Base-by-base conservation (phyloP, 257 asterid species). In the Cynanchum wilfordii region DNA sequence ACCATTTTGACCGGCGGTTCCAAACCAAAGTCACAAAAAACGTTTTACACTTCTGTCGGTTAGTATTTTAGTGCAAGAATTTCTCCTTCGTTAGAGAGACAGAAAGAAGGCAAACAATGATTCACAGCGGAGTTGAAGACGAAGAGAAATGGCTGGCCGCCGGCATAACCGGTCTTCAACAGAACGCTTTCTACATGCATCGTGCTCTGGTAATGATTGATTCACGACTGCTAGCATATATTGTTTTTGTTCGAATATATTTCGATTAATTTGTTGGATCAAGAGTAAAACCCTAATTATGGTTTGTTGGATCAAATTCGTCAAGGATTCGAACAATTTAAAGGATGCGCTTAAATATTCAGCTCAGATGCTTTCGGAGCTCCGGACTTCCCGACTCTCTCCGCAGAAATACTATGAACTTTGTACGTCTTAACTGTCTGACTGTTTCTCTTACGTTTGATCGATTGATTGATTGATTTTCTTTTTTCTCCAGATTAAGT, bases 331-430 rank as follows among this genome's bases (percentile, higher is more conserved):
- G 24, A 91, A 85, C 82, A 92, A 95, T 92, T 77, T 95, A 80
- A 92, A 92, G 87, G 99, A 95, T 57, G 98, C 97, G 59, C 89
- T 95, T 75, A 95, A 91, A 81, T 95, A 85, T 78, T 95, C 99
- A 0, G 98, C 99, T 70, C 99, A 92, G 95, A 92, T 95, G 99
- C 93, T 95, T 12, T 92, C 98, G 69, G 99, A 95, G 87, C 99
- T 95, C 60, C 95, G 99, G 75, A 95, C 99, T 75, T 92, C 98
- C 49, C 90, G 90, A 79, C 96, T 95, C 75, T 92, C 99, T 73
- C 99, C 99, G 67, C 99, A 94, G 87, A 94, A 94, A 83, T 94
- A 94, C 80, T 94, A 94, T 69, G 97, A 88, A 75, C 93, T 95
- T 25, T 95, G 99, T 95, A 79, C 85, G 99, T 88, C 72, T 52